Conservation (phyloP, 2,329 filamentous ascomycete species). For the Colletotrichum phormii region DNA sequence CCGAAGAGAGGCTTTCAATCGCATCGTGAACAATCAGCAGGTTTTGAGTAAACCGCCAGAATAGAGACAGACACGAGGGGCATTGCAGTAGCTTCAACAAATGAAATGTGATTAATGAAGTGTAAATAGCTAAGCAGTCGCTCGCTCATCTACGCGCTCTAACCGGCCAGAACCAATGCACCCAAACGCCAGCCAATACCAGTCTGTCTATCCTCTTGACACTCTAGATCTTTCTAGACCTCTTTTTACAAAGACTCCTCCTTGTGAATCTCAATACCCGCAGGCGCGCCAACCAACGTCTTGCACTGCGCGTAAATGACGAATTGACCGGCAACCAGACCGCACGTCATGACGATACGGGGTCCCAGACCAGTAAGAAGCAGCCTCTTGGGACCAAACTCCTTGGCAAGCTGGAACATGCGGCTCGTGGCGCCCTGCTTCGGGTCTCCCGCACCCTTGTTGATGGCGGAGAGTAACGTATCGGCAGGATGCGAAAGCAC, state of each 20-base stretch:
- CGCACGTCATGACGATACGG: conserved; percentile 65
- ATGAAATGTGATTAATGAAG: not conserved
- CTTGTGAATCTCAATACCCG: conserved; percentile 65
- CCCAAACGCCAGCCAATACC: conserved; percentile 12
- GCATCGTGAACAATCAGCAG: not conserved
- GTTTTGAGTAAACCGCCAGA: fast-evolving
- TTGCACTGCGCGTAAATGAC: conserved; percentile 68
- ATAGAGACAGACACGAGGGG: not conserved
- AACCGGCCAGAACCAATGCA: not conserved
- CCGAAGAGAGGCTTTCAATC: not conserved
- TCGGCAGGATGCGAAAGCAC: conserved; percentile 92
- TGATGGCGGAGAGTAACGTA: conserved; percentile 66
- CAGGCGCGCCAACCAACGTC: conserved; percentile 61
- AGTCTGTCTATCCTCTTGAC: not conserved
- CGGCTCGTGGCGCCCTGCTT: conserved; percentile 60
- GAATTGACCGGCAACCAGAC: conserved; percentile 64
- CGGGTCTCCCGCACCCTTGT: conserved; percentile 64
- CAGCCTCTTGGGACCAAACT: conserved; percentile 62
- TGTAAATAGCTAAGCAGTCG: not conserved
- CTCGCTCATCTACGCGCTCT: conserved; percentile 18
- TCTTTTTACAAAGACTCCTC: conserved; percentile 43
- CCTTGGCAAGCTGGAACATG: conserved; percentile 63
- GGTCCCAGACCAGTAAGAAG: conserved; percentile 61
- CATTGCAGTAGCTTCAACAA: not conserved
- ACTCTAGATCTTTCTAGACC: not conserved